Base-by-base conservation (phyloP, 2,329 filamentous ascomycete genomes). In the Penicillium freii region DNA sequence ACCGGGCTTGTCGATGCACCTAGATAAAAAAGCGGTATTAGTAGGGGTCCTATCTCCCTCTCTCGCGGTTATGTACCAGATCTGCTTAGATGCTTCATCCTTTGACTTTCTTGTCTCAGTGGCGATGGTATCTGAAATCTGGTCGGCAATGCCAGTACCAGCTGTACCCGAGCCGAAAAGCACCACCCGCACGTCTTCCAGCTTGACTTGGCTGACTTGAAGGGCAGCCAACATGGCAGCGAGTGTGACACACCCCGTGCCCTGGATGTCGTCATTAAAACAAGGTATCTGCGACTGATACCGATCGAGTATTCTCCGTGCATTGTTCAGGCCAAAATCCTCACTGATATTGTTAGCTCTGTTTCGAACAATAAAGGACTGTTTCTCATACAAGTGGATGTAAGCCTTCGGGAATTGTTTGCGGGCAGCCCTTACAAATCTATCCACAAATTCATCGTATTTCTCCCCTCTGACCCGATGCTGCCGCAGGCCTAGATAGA, bases 181-280 rank as follows among this genome's bases (percentile, higher is more conserved):
- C 0, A 95, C 82, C 56, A 94, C 80, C 31, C 87, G 82, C 15
- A 90, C 74, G 57, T 95, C 90, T 9, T 79, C 75, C 40, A 95
- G 78, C 51, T 87, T 84, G 52, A 87, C 76, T 3, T 85, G 81
- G 59, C 81, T 86, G 8, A 93, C 86, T 58, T 90, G 84, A 8
- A 92, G 78, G 0, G 84, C 91, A 0, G 91, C 85, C 78, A 91
- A 86, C 61, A 96, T 87, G 1, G 89, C 91, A 0, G 91, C 91
- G 0, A 96, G 81, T 0, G 92, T 93, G 1, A 96, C 91, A 58
- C 90, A 93, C 0, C 91, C 92, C 0, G 92, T 96, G 1, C 91
- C 92, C 72, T 96, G 91, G 0, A 96, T 87, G 71, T 96, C 91
- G 57, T 96, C 92, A 67, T 96, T 96, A 80, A 96, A 96, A 72